These are phyloP conservation scores for Kodamaea hsintzibuensis DNA, from an alignment of 805 yeast genomes.

Conservation along the genomic window DNA sequence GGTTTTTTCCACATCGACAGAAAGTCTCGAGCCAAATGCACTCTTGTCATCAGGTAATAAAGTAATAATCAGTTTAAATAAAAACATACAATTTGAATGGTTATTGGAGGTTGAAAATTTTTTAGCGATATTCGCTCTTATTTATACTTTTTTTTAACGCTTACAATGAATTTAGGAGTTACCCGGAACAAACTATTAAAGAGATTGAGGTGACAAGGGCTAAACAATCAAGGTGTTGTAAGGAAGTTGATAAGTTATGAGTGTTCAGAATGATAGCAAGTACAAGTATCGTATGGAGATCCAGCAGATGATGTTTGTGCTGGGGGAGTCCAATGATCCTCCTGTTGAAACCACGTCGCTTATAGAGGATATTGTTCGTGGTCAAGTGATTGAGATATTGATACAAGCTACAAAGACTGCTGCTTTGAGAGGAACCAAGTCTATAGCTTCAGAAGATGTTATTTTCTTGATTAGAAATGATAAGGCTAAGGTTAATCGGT, in stretches of 20 bases:
- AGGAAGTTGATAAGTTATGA: background rate
- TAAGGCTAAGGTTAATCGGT: slow-evolving; percentile 86
- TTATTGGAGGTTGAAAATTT: slow-evolving; percentile 1
- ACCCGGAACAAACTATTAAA: slow-evolving; percentile 8
- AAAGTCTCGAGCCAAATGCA: slow-evolving; percentile 99
- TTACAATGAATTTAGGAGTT: background rate
- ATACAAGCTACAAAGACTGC: slow-evolving; percentile 79
- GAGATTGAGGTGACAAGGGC: background rate
- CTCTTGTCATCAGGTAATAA: slow-evolving; percentile 80
- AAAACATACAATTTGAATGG: slow-evolving; percentile 9
- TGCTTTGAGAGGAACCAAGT: slow-evolving; percentile 73
- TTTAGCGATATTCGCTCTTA: background rate
- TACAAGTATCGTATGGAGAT: slow-evolving; percentile 88
- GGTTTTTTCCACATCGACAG: slow-evolving; percentile 97
- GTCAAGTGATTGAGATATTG: slow-evolving; percentile 87
- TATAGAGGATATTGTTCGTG: slow-evolving; percentile 92
- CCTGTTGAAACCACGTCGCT: slow-evolving; percentile 89
- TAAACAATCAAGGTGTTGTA: background rate
- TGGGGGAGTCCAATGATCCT: slow-evolving; percentile 93
- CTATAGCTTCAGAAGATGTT: slow-evolving; percentile 89
- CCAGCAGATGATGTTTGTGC: slow-evolving; percentile 98
- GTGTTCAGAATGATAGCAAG: slow-evolving; percentile 32
- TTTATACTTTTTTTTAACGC: slow-evolving; percentile 4
- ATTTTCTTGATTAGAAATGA: slow-evolving; percentile 92
- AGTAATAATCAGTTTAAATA: slow-evolving; percentile 1